Percentiles rank a stretch among this genome's conserved stretches.
These are phyloP conservation scores for Thermothelomyces thermophilus DNA, from an alignment of 2,329 filamentous ascomycete species.

Conservation along the genomic window DNA sequence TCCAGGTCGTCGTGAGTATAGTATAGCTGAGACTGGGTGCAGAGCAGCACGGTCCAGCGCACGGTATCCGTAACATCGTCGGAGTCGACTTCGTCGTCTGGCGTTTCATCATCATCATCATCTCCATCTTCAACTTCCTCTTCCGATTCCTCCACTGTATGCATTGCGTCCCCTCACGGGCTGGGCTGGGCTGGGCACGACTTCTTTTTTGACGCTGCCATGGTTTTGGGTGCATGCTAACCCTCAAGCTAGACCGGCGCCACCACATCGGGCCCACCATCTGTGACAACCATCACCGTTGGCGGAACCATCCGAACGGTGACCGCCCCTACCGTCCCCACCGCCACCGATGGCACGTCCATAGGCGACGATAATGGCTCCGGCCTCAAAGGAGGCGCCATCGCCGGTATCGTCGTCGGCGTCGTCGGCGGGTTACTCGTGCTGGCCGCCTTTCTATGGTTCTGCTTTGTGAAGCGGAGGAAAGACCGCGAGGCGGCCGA, in stretches of 20 bases:
- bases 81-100: conserved; percentile 23
- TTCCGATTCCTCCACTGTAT: conserved; percentile 38
- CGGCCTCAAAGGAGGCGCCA: conserved; percentile 40
- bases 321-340: conserved; percentile 41
- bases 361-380: conserved; percentile 16
- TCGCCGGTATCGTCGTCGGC: conserved; percentile 48
- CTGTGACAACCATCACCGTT: conserved; percentile 48
- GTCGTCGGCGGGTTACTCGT: conserved; percentile 40
- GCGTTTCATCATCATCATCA: conserved; percentile 23
- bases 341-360: conserved; percentile 12
- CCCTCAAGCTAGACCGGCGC: conserved; percentile 9
- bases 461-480: conserved; percentile 31
- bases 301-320: conserved; percentile 49
- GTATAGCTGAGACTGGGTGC: conserved; percentile 28
- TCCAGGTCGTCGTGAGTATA: conserved; percentile 18
- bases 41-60: conserved; percentile 32
- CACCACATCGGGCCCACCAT: conserved; percentile 29
- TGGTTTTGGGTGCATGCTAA: neutral
- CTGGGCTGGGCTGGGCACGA: conserved; percentile 7
- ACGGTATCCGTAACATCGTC: conserved; percentile 31
- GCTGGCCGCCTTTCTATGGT: conserved; percentile 36
- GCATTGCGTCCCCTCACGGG: conserved; percentile 18
- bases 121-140: conserved; percentile 26
- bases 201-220: neutral
- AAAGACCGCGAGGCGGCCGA: conserved; percentile 38